A percentile compares a stretch with the other conserved stretches of the same genome.
Evolutionary conservation across 176 grass and related monocot species (phyloP).

Genomic region (Aegilops umbellulata): DNA sequence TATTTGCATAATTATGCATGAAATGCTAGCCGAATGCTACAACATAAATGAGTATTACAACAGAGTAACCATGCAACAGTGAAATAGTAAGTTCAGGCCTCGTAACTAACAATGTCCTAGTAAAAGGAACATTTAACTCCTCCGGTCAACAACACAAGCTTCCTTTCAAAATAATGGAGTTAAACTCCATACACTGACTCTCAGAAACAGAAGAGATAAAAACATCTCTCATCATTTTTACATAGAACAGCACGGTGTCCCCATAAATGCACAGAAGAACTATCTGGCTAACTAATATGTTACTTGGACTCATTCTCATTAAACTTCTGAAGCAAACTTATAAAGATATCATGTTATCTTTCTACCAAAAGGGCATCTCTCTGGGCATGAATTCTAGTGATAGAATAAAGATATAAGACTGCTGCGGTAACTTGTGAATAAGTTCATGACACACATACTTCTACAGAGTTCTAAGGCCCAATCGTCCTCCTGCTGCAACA

Average conservation of each 20-base stretch:
- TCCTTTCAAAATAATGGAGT: constrained; percentile 14
- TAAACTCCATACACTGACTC: neutral
- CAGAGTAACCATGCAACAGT: neutral
- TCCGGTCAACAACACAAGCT: constrained; percentile 9
- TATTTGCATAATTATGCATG: neutral
- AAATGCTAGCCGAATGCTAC: neutral
- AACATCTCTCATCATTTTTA: neutral
- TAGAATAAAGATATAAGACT: neutral
- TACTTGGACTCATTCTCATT: neutral
- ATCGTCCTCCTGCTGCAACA: neutral
- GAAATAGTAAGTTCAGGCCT: constrained; percentile 3
- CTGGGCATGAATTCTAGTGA: constrained; percentile 9
- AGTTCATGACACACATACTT: neutral
- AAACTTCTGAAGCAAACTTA: neutral
- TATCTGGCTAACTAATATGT: neutral
- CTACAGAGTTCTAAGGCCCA: neutral
- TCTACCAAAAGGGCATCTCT: neutral
- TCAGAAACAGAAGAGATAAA: constrained; percentile 15
- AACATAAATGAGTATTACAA: constrained; percentile 12
- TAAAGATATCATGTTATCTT: neutral
- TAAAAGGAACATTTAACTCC: neutral
- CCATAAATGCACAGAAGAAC: neutral
- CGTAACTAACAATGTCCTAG: neutral
- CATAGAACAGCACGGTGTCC: neutral
- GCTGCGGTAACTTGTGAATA: neutral